Base-by-base conservation (phyloP, 305 asterid genomes). In the Fraxinus floribunda region DNA sequence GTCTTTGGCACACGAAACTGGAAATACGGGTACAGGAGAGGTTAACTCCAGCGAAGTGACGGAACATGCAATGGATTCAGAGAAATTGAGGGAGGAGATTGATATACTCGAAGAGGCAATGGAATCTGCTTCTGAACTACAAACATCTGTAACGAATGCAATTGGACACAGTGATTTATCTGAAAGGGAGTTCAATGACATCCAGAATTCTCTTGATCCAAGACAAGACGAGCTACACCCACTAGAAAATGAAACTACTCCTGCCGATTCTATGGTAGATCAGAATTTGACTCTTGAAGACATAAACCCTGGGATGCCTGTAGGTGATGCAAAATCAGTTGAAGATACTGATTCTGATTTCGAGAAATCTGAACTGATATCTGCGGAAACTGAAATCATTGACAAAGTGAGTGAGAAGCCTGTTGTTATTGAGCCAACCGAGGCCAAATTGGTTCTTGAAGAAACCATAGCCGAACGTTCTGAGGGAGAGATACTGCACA, bases 41-140 rank as follows among this genome's bases (percentile, higher is more conserved):
- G 84, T 26, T 35, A 49, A 68, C 80, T 41, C 79, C 15, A 70
- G 18, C 36, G 87, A 82, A 81, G 79, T 60, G 82, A 77, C 57
- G 3, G 89, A 81, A 75, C 38, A 70, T 22, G 46, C 26, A 10
- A 49, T 73, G 74, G 80, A 75, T 79, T 66, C 82, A 6, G 91
- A 83, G 66, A 81, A 64, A 34, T 76, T 78, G 9, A 83, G 68
- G n/a, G 84, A 87, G 60, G 86, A 87, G 78, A 78, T 82, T 71
- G 86, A 82, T 79, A 66, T 78, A 32, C 68, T 79, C 29, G 88
- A 83, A 79, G 89, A 82, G 60, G 83, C 82, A 30, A 13, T 52
- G 70, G 89, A 81, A 76, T 32, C 35, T 79, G 76, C 78, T 81
- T 85, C 91, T 29, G 90, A 80, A 86, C 76, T 80, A 34, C 86